Percentiles rank a stretch among this genome's conserved stretches.
Evolutionary conservation across 2,329 filamentous ascomycete genomes (phyloP).

Genomic region (Trichothecium roseum): DNA sequence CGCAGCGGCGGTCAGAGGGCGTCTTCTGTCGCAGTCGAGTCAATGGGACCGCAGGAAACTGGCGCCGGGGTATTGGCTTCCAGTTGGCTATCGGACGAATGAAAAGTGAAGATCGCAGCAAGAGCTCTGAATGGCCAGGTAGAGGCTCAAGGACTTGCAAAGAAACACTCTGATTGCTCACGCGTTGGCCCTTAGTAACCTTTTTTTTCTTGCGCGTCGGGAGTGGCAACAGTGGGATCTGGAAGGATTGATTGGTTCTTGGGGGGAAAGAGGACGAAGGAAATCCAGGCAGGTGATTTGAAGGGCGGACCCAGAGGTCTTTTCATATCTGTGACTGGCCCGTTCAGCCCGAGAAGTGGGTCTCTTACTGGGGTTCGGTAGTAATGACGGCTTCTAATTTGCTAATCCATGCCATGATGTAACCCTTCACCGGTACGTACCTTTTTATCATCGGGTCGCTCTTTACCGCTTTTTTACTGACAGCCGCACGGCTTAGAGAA

Average conservation of each 20-base stretch:
- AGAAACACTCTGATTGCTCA: constrained; percentile 6
- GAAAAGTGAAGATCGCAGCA: constrained; percentile 2
- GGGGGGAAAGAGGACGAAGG: constrained; percentile 29
- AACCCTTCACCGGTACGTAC: neutral
- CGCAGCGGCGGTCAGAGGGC: constrained; percentile 1
- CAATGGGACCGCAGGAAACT: neutral
- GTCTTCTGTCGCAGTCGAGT: neutral
- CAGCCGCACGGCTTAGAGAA: too few species aligned
- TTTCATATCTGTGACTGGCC: constrained; percentile 38
- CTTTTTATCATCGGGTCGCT: neutral
- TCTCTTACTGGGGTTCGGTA: constrained; percentile 13
- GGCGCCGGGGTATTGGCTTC: neutral
- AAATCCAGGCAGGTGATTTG: constrained; percentile 42
- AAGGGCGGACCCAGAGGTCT: constrained; percentile 30
- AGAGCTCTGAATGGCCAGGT: constrained; percentile 8
- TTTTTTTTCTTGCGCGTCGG: constrained; percentile 9
- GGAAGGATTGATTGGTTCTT: constrained; percentile 37
- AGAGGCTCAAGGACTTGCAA: constrained; percentile 2
- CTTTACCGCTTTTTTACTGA: neutral
- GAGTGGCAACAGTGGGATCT: constrained; percentile 22
- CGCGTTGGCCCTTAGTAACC: constrained; percentile 1
- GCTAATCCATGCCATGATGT: constrained; percentile 16
- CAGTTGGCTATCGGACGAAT: constrained; percentile 2
- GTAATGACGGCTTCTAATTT: constrained; percentile 17
- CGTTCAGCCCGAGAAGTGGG: constrained; percentile 25